Base-by-base conservation (phyloP, 164 flowering plant genomes). In the Magnolia sinica region DNA sequence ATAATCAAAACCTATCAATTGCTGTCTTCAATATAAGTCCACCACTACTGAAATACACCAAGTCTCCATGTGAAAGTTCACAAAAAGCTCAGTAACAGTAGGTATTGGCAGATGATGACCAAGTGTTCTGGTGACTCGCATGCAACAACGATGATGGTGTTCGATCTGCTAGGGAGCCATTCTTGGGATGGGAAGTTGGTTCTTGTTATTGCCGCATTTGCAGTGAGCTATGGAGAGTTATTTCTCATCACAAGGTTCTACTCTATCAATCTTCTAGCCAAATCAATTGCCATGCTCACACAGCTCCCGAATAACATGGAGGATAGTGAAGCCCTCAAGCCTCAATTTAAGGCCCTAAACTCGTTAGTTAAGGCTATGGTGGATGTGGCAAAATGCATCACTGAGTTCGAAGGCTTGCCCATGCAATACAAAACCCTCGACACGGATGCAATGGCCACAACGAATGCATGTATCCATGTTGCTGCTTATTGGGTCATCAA, bases 111-210 rank as follows among this genome's bases (percentile, higher is more conserved):
- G 94, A 85, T 94, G 65, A 76, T 80, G 20, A 70, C 74, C 83
- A 77, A 71, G 68, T 80, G 82, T 76, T 76, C 80, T 19, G 84
- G 81, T 10, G 81, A 87, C 78, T 52, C 80, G 31, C 89, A 87
- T 37, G 50, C 81, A 20, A 86, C 78, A 49, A 84, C 92, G 20
- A 79, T 95, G 88, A 1, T 37, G 49, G 51, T 92, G 80, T 87
- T 95, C 9, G 88, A 91, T 74, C 76, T 84, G 70, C 82, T 95
- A 6, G 79, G 82, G 23, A 82, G 79, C 27, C 89, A 84, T 65
- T 78, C 79, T 22, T 95, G 97, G 97, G 97, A 87, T 79, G 91
- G 85, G 24, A 94, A 94, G 81, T 77, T 87, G 81, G 88, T 80
- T 61, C 64, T 92, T 76, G 87, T 82, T 29, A 88, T 94, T 2